Conservation (phyloP, 2,329 filamentous ascomycete genomes). For the Rhynchosporium agropyri region DNA sequence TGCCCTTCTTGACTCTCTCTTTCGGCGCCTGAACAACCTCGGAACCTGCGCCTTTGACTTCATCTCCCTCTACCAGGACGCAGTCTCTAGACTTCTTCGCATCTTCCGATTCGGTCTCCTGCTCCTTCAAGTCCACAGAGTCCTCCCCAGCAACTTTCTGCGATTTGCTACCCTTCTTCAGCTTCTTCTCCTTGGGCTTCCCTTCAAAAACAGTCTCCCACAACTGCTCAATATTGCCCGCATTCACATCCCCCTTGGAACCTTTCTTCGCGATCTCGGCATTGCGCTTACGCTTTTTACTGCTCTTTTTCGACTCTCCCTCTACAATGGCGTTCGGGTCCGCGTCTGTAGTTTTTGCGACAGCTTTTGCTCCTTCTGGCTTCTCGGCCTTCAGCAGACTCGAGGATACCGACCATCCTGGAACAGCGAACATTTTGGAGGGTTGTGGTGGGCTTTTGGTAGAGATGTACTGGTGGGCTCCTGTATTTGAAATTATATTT, state of each 20-base stretch:
- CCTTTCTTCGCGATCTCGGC: constrained; percentile 51
- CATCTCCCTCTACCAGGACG: background rate
- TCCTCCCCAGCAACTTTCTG: constrained; percentile 33
- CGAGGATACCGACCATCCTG: constrained; percentile 84
- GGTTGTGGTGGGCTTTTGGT: constrained; percentile 6
- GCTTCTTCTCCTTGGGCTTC: constrained; percentile 48
- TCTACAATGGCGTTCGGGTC: constrained; percentile 36
- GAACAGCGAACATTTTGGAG: constrained; percentile 80
- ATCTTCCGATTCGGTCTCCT: constrained; percentile 21
- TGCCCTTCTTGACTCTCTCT: constrained; percentile 40
- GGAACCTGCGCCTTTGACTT: background rate
- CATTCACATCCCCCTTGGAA: constrained; percentile 54
- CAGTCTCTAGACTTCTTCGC: constrained; percentile 28
- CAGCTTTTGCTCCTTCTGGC: constrained; percentile 25
- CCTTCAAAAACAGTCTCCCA: constrained; percentile 81
- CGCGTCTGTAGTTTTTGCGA: constrained; percentile 24
- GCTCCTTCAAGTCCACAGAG: constrained; percentile 40
- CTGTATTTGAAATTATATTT: constrained; percentile 16
- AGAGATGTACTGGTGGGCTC: background rate
- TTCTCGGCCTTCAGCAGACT: constrained; percentile 71
- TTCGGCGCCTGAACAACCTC: constrained; percentile 20
- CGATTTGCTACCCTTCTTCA: constrained; percentile 34
- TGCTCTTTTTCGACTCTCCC: constrained; percentile 43
- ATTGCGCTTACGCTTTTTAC: constrained; percentile 54
- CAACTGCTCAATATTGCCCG: constrained; percentile 73